phyloP scores from a whole-genome alignment of 257 asterid species.

The Salvia hispanica region DNA sequence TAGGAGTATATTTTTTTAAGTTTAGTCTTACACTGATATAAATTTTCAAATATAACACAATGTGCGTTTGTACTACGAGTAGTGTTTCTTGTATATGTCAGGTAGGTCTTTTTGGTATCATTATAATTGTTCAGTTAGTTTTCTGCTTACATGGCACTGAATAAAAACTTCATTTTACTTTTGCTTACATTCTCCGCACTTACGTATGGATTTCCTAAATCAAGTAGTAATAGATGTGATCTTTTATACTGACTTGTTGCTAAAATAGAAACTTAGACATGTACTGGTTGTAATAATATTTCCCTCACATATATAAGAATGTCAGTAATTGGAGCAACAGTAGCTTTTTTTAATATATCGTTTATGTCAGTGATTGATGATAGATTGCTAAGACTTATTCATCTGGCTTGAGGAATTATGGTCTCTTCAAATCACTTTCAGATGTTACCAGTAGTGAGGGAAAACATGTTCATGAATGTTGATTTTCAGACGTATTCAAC shows the following conservation, averaged over 20 bases:
- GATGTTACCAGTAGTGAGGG: neutral
- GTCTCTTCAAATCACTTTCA: neutral
- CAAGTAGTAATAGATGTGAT: neutral
- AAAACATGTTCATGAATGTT: neutral
- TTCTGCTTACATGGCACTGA: neutral
- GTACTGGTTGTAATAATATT: neutral
- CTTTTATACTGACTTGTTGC: slow-evolving; percentile 13
- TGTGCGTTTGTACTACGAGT: neutral
- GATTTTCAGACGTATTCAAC: slow-evolving; percentile 18
- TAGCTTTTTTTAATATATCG: neutral
- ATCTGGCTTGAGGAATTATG: slow-evolving; percentile 1
- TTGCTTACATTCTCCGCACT: neutral
- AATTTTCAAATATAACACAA: slow-evolving; percentile 7
- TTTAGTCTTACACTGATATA: neutral
- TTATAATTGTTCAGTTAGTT: neutral
- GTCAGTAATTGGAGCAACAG: neutral
- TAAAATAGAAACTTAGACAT: neutral
- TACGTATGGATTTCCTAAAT: neutral
- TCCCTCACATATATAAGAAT: neutral
- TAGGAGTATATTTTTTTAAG: neutral
- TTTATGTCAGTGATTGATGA: slow-evolving; percentile 11
- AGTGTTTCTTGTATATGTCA: neutral
- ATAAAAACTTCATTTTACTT: slow-evolving; percentile 1
- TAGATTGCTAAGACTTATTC: slow-evolving; percentile 3
- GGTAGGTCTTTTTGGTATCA: neutral